Evolutionary conservation across 2,329 filamentous ascomycete species (phyloP), one percentile per base, ranked within the genome.

Genomic region (Neopestalotiopsis sp.): DNA sequence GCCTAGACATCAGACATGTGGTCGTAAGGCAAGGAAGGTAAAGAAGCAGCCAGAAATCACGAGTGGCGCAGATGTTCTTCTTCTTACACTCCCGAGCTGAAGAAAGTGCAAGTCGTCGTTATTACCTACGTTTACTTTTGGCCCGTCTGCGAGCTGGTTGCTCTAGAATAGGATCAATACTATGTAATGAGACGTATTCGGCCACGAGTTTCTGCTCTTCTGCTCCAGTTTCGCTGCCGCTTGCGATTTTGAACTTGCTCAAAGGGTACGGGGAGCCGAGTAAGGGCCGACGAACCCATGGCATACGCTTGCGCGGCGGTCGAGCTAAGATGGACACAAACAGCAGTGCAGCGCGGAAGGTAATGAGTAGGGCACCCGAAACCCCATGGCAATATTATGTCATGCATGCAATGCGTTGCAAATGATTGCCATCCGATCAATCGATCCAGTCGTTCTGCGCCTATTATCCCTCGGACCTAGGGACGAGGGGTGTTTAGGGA

Each of bases 231-330:
- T 59, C 57, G 17, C 28, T 62, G 34, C 24, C 32, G 34, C 59
- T 62, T 20, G 28, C 30, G 32, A 62, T 52, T 62, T 20, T 5
- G 30, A 40, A 62, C 59, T 40, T 40, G 28, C 59, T 40, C 32
- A 17, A 62, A 62, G 42, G 30, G 59, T 62, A 40, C 34, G 32
- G 59, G 59, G 30, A 62, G 59, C 59, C 59, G 59, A 62, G 59
- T 62, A 62, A 62, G 32, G 59, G 59, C 59, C 59, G 59, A 62
- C 32, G 59, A 62, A 62, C 59, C 59, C 59, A 62, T 62, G 59
- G 59, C 59, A 62, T 34, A 40, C 28, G 59, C 59, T 62, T 62
- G 59, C 59, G 59, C 59, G 30, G 59, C 59, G 59, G 59, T 38
- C 32, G 59, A 40, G 59, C 59, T 62, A 62, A 34, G 34, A 28